phyloP scores from a whole-genome alignment of 2,329 filamentous ascomycete genomes.

The Fusarium algeriense region DNA sequence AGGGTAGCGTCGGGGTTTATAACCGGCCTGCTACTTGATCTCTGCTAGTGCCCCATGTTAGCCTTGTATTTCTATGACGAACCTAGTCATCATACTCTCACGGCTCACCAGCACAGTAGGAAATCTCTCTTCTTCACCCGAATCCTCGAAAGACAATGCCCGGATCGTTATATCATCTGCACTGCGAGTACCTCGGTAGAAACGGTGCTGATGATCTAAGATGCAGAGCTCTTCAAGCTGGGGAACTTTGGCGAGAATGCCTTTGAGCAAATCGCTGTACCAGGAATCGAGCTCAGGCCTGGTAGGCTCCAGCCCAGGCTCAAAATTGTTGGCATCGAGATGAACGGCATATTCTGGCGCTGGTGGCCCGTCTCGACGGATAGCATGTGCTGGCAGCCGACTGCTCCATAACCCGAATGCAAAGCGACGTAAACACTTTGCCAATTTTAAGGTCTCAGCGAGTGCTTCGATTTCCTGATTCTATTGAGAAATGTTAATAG shows the following conservation, averaged over 20 bases:
- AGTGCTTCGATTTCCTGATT: not conserved
- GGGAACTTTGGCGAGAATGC: not conserved
- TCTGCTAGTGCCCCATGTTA: too few species aligned
- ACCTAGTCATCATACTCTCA: too few species aligned
- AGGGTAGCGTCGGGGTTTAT: too few species aligned
- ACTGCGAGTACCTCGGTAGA: not conserved
- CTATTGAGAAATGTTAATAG: not conserved
- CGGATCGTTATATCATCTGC: too few species aligned
- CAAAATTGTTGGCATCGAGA: too few species aligned
- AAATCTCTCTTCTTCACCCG: too few species aligned
- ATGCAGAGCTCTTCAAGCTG: not conserved
- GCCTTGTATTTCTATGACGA: too few species aligned
- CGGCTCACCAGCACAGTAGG: too few species aligned
- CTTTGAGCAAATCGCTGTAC: not conserved
- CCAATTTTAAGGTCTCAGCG: not conserved
- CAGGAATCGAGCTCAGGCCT: not conserved
- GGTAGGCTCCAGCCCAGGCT: not conserved
- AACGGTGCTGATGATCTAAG: not conserved
- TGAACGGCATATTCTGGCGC: too few species aligned
- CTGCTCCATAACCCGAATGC: not conserved
- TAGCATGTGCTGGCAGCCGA: not conserved
- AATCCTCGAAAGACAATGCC: too few species aligned
- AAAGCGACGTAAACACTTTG: not conserved
- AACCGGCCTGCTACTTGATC: too few species aligned
- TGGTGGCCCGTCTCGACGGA: too few species aligned